Evolutionary conservation across 371 early-diverging fungal genomes (phyloP), one percentile per base, ranked within the genome.

Genomic region (Mucor velutinosus): DNA sequence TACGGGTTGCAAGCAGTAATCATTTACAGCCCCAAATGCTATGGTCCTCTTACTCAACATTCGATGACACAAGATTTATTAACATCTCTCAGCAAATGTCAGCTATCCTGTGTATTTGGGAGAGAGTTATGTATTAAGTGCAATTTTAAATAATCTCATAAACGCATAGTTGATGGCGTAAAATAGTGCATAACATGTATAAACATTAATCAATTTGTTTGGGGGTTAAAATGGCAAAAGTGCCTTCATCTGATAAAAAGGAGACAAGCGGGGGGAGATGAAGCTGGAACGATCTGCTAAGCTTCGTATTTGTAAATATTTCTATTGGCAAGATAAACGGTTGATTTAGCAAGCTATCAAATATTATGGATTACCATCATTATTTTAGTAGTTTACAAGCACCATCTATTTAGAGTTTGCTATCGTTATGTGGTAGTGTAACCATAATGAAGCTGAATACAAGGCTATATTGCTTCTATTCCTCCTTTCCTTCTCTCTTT

Each of bases 401-500:
- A 51, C 23, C 11, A 51, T 10, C 12, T 51, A 25, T 51, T 51
- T 51, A 51, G 25, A 51, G 51, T 51, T 47, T 47, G 21, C 21
- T 51, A 25, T 51, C 21, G 21, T 51, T 51, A 25, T 51, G 25
- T 51, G 21, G 21, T 51, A 51, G 51, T 51, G 51, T 51, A 51
- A 51, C 51, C 21, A 51, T 51, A 51, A 51, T 51, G 25, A 51
- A 51, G 51, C 14, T 51, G 51, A 51, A 51, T 51, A 51, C 51
- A 51, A 51, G 51, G 51, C 51, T 51, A 51, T 51, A 51, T 51
- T 51, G 51, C 51, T 51, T 51, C 51, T 51, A 12, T 51, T 25
- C 23, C 51, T 51, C 51, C 23, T 51, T 51, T 25, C 23, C 21
- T 51, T 51, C 51, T 51, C 21, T 25, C 12, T 51, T 51, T 21